phyloP scores from a whole-genome alignment of 257 asterid genomes.

The Solanum ossicruentum region DNA sequence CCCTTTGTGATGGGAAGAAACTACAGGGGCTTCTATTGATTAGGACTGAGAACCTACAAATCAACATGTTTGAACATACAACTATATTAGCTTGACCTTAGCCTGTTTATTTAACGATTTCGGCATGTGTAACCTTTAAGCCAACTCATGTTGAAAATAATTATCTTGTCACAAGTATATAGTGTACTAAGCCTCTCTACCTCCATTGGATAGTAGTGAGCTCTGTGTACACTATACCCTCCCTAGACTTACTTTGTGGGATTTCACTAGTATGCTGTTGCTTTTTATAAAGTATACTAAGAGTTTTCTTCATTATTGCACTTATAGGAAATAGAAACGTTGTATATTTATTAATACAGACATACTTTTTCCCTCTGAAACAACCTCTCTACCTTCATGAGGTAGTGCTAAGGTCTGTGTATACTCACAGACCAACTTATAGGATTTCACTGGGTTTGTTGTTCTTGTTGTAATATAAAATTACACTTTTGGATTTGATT shows the following conservation, averaged over 20 bases:
- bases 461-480: background rate
- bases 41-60: too few species aligned
- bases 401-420: background rate
- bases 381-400: too few species aligned
- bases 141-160: background rate
- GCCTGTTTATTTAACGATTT: background rate
- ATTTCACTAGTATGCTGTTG: too few species aligned
- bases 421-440: background rate
- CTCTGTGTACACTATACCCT: too few species aligned
- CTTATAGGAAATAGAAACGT: background rate
- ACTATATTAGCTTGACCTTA: background rate
- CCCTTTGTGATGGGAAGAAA: too few species aligned
- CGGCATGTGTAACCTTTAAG: background rate
- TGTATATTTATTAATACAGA: background rate
- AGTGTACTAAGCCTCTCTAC: background rate
- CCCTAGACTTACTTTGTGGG: too few species aligned
- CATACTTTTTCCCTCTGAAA: background rate
- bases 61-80: background rate
- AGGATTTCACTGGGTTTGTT: background rate
- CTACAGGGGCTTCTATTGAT: too few species aligned
- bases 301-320: background rate
- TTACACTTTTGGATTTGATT: background rate
- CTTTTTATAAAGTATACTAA: background rate
- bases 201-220: too few species aligned
- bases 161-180: background rate